Conservation (phyloP, 495 filamentous ascomycete species). For the Talaromyces nanjingensis region DNA sequence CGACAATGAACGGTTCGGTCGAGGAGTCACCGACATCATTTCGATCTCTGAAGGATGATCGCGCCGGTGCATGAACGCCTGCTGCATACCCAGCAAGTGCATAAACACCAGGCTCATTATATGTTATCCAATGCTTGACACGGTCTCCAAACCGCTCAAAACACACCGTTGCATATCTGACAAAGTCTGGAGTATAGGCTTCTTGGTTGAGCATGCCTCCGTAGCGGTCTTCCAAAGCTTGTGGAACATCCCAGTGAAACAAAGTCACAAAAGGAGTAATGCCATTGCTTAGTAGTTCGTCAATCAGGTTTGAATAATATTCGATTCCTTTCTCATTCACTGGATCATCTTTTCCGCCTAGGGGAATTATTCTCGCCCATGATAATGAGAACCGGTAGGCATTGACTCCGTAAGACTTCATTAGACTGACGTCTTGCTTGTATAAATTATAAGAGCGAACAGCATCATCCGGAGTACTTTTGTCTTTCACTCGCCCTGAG, state of each 20-base stretch:
- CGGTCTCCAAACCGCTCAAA: constrained; percentile 36
- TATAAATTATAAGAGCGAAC: constrained; percentile 66
- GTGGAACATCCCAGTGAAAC: constrained; percentile 45
- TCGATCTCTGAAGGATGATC: constrained; percentile 36
- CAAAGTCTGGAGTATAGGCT: constrained; percentile 37
- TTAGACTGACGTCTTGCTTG: constrained; percentile 61
- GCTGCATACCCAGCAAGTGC: constrained; percentile 41
- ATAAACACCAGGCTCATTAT: constrained; percentile 42
- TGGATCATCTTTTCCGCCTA: constrained; percentile 25
- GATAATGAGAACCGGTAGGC: constrained; percentile 67
- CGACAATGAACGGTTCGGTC: constrained; percentile 40
- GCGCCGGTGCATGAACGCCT: constrained; percentile 39
- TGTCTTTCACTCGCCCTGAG: constrained; percentile 63
- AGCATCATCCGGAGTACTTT: constrained; percentile 56
- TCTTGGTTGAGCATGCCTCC: constrained; percentile 38
- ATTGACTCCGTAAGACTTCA: constrained; percentile 57
- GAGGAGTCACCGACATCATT: constrained; percentile 39
- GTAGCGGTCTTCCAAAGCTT: constrained; percentile 39
- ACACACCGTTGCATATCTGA: constrained; percentile 37
- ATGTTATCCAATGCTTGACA: constrained; percentile 46
- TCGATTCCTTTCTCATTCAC: constrained; percentile 37
- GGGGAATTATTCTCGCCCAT: constrained; percentile 64
- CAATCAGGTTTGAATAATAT: constrained; percentile 38
- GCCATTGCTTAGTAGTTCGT: constrained; percentile 31
- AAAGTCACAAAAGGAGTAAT: constrained; percentile 45